Conservation (phyloP, 257 asterid genomes). For the Solanum infundibuliforme region DNA sequence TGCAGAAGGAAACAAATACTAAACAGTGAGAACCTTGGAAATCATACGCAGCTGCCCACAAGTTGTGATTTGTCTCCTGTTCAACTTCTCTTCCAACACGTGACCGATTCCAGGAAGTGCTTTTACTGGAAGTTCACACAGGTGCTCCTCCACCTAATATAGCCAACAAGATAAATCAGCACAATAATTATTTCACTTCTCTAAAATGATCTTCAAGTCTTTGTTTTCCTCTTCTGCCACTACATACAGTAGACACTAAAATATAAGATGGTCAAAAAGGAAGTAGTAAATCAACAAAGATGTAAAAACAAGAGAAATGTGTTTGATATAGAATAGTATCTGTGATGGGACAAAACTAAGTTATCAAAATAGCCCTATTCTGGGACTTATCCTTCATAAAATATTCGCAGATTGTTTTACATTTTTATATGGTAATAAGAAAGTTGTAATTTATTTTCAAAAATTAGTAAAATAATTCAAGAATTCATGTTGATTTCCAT, state of each 20-base stretch:
- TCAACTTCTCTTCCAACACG: constrained; percentile 73
- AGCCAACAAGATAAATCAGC: constrained; percentile 5
- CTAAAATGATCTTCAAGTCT: not conserved
- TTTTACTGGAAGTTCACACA: constrained; percentile 75
- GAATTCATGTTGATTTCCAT: not conserved
- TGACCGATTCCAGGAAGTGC: constrained; percentile 93
- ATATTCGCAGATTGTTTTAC: not conserved
- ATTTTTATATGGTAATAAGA: not conserved
- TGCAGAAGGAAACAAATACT: constrained; percentile 2
- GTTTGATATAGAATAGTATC: not conserved
- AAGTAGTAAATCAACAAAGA: not conserved
- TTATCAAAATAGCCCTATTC: not conserved
- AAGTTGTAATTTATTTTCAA: not conserved
- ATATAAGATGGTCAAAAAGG: not conserved
- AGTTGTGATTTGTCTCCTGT: constrained; percentile 44
- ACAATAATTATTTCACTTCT: not conserved
- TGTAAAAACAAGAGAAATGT: not conserved
- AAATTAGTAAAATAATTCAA: not conserved
- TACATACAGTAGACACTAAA: not conserved
- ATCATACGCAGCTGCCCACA: constrained; percentile 68
- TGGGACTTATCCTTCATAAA: not conserved
- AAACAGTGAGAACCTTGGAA: constrained; percentile 42
- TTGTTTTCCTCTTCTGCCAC: not conserved
- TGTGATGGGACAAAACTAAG: not conserved
- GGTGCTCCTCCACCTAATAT: constrained; percentile 62